phyloP scores from a whole-genome alignment of 2,329 filamentous ascomycete genomes.

The Pleomassaria siparia region DNA sequence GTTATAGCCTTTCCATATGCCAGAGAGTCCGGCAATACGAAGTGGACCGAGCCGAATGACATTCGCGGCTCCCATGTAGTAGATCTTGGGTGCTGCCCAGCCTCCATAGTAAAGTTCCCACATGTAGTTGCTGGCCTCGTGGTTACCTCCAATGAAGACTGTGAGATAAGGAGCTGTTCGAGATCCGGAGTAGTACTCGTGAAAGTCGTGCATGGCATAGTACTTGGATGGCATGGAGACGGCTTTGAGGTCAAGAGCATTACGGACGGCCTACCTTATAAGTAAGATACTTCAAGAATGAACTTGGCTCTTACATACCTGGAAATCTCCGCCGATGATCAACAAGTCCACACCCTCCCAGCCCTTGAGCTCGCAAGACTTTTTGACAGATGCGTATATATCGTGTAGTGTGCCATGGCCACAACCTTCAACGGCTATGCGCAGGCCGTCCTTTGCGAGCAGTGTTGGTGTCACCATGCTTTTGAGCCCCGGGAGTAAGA shows the following conservation, averaged over 20 bases:
- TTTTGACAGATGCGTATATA: conserved; percentile 79
- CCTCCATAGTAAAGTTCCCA: conserved; percentile 95
- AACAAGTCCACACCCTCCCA: conserved; percentile 86
- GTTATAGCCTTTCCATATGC: conserved; percentile 92
- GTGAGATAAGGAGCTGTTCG: conserved; percentile 83
- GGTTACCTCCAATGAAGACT: conserved; percentile 90
- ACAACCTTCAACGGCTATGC: conserved; percentile 85
- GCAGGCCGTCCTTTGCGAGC: conserved; percentile 48
- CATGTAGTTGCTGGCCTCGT: conserved; percentile 87
- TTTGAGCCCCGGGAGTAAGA: background rate
- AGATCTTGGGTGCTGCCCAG: conserved; percentile 96
- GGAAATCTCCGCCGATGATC: conserved; percentile 96
- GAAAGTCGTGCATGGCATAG: conserved; percentile 85
- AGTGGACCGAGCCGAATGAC: conserved; percentile 81
- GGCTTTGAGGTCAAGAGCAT: conserved; percentile 80
- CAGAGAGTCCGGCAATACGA: conserved; percentile 85
- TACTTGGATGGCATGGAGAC: conserved; percentile 92
- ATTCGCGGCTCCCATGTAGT: conserved; percentile 93
- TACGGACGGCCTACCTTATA: conserved; percentile 71
- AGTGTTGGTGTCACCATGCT: conserved; percentile 31
- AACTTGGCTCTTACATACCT: conserved; percentile 58
- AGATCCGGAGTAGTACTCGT: conserved; percentile 84
- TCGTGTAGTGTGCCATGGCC: conserved; percentile 90
- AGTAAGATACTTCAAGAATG: conserved; percentile 11
- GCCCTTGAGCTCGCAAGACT: conserved; percentile 67